phyloP scores from a whole-genome alignment of 1,139 yeast species.

The Ogataea hybrid region DNA sequence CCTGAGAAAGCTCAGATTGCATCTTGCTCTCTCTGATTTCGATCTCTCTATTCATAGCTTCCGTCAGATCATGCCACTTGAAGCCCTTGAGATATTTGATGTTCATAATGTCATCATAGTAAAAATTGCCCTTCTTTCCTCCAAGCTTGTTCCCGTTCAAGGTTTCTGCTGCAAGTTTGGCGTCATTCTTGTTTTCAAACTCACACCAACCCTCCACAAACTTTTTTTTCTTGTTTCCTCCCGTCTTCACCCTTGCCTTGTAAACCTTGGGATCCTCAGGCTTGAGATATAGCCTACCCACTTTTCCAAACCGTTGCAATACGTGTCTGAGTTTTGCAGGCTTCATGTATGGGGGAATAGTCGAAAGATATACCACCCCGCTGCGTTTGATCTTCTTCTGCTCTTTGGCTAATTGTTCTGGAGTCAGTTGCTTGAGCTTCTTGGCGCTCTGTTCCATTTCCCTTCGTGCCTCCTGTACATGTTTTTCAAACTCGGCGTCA shows the following conservation, averaged over 20 bases:
- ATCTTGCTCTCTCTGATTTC: constrained; percentile 86
- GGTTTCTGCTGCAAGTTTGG: constrained; percentile 83
- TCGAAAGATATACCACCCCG: constrained; percentile 88
- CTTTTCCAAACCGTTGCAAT: constrained; percentile 75
- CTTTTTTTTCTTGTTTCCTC: constrained; percentile 90
- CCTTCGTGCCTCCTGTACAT: constrained; percentile 17
- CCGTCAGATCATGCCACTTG: constrained; percentile 94
- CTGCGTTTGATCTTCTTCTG: constrained; percentile 63
- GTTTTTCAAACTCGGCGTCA: constrained; percentile 18
- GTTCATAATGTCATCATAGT: constrained; percentile 91
- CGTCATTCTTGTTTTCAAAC: constrained; percentile 76
- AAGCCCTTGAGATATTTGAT: constrained; percentile 86
- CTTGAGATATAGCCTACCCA: constrained; percentile 80
- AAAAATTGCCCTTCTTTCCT: constrained; percentile 89
- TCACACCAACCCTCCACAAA: constrained; percentile 99
- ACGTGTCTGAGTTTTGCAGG: constrained; percentile 87
- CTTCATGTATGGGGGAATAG: constrained; percentile 96
- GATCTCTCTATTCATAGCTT: constrained; percentile 87
- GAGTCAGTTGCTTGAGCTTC: constrained; percentile 47
- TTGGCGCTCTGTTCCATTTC: constrained; percentile 16
- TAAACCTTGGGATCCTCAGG: constrained; percentile 76
- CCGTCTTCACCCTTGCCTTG: constrained; percentile 71
- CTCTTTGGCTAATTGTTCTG: constrained; percentile 54
- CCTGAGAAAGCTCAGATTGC: constrained; percentile 86
- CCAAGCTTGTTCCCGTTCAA: constrained; percentile 88